Evolutionary conservation across 2,329 filamentous ascomycete species (phyloP).

Genomic region (Cercospora sp.): DNA sequence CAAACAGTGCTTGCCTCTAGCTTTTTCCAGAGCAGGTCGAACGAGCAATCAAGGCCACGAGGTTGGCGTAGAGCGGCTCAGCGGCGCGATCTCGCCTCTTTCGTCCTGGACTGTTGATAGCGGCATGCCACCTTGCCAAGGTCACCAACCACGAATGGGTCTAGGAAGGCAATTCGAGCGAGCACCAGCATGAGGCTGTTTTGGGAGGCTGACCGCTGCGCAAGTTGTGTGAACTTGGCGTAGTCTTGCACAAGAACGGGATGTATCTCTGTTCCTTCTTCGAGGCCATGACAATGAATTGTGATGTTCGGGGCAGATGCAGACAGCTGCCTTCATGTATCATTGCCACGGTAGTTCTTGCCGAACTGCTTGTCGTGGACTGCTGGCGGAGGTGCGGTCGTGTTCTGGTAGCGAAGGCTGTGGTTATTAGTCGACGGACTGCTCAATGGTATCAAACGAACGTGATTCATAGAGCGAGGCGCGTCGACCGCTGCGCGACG

Average conservation of each 20-base stretch:
- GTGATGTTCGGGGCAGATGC: too few relatives aligned
- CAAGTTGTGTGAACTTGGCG: neutral
- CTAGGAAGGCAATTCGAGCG: neutral
- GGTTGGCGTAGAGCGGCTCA: neutral
- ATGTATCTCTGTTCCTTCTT: too few relatives aligned
- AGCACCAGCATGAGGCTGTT: neutral
- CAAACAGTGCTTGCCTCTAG: neutral
- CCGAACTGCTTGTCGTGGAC: neutral
- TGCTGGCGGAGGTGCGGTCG: neutral
- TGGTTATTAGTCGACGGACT: neutral
- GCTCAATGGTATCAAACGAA: neutral
- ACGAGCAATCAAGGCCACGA: neutral
- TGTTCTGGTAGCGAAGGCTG: neutral
- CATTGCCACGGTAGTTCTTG: neutral
- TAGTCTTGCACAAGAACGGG: too few relatives aligned
- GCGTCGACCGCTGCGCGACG: neutral
- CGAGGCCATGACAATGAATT: too few relatives aligned
- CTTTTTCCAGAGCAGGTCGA: neutral
- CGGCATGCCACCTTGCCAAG: neutral
- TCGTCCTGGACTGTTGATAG: neutral
- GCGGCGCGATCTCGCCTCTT: neutral
- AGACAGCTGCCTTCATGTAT: neutral
- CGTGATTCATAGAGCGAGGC: neutral
- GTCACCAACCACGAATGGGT: neutral
- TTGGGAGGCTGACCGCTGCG: neutral